Evolutionary conservation across 1,284 basidiomycete genomes (phyloP), one percentile per base, ranked within the genome.

Genomic region (Xerocomus subilludens): DNA sequence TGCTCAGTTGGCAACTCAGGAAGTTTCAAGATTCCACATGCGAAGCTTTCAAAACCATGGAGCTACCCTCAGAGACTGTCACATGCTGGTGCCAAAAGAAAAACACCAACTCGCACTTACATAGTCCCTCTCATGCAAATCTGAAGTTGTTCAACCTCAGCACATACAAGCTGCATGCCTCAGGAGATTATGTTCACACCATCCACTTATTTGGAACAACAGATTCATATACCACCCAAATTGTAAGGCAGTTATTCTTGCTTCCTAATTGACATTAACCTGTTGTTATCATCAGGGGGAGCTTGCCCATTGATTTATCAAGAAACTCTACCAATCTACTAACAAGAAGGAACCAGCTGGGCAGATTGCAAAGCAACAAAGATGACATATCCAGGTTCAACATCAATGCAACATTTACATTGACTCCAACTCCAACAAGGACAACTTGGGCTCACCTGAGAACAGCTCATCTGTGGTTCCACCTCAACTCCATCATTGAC

Each of bases 101-200:
- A n/a, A n/a, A n/a, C n/a, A n/a, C n/a, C n/a, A n/a, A n/a, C n/a
- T n/a, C n/a, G n/a, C n/a, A n/a, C n/a, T n/a, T n/a, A n/a, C n/a
- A n/a, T n/a, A n/a, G n/a, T n/a, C n/a, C n/a, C n/a, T n/a, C n/a
- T n/a, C n/a, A n/a, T n/a, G n/a, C n/a, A n/a, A n/a, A n/a, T n/a
- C n/a, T n/a, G n/a, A 2, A 80, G 80, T 68, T 30, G 30, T 4
- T 80, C 84, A 84, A 73, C 14, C 49, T 73, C 1, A 6, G 4
- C 1, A 73, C 68, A 18, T 73, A 73, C 27, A 71, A 71, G 16
- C 5, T 71, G 0, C 70, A 71, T 42, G 56, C 70, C 2, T 25
- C 67, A 2, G 70, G 72, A 5, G 64, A 73, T 25, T 73, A 73
- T 11, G 64, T 47, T 7, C 4, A 20, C 8, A 66, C 42, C 0